Percentiles rank a stretch among this genome's conserved stretches.
phyloP scores from a whole-genome alignment of 345 rosid genomes.

The Salix exigua region DNA sequence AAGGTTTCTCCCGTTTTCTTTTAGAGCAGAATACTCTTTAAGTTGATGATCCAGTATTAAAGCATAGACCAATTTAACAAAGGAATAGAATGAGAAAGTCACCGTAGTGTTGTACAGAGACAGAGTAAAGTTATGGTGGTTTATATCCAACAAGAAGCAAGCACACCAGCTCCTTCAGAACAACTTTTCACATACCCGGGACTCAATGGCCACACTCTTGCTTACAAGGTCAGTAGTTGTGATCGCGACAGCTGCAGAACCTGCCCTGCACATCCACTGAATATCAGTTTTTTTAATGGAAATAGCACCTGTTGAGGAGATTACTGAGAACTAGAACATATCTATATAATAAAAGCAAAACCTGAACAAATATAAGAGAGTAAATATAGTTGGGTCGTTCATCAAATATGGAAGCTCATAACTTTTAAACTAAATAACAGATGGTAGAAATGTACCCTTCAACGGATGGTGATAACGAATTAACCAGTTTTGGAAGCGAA shows the following conservation, averaged over 20 bases:
- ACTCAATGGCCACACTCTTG: conserved; percentile 92
- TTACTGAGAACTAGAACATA: conserved; percentile 6
- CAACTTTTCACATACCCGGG: conserved; percentile 41
- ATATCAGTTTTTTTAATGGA: conserved; percentile 15
- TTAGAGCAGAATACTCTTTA: not conserved
- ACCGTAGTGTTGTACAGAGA: not conserved
- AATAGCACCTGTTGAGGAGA: not conserved
- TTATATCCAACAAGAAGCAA: not conserved
- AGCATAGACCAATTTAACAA: not conserved
- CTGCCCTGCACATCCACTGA: conserved; percentile 60
- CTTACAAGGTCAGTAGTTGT: conserved; percentile 95
- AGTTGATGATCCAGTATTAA: not conserved
- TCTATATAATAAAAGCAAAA: not conserved
- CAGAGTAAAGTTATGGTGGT: not conserved
- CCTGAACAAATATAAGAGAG: not conserved
- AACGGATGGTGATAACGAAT: conserved; percentile 53
- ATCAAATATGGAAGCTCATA: not conserved
- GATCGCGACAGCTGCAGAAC: conserved; percentile 92
- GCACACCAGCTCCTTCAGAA: not conserved
- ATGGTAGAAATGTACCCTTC: conserved; percentile 45
- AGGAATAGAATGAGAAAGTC: not conserved
- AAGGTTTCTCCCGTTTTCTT: too few species aligned
- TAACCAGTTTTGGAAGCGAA: conserved; percentile 68
- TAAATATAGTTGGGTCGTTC: not conserved
- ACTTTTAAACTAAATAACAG: not conserved